phyloP scores from a whole-genome alignment of 345 rosid genomes.

The Leavenworthia alabamica region DNA sequence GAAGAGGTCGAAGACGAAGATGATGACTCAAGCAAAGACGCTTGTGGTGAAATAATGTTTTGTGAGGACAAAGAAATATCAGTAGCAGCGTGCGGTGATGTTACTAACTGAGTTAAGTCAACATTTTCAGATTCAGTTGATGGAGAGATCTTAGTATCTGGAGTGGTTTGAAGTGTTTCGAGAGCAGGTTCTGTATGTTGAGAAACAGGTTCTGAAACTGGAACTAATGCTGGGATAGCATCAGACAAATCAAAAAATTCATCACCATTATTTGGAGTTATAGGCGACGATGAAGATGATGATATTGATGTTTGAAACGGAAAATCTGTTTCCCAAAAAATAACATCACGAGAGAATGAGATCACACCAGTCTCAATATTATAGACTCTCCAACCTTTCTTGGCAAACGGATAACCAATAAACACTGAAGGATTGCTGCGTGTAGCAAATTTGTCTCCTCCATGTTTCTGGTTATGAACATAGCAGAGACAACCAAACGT shows the following conservation, averaged over 20 bases:
- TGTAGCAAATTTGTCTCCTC: not conserved
- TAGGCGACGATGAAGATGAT: accelerated
- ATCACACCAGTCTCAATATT: not conserved
- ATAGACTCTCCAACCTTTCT: not conserved
- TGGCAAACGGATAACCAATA: not conserved
- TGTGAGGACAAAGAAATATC: too few relatives aligned
- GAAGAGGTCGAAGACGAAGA: too few relatives aligned
- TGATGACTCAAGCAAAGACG: too few relatives aligned
- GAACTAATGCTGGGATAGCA: too few relatives aligned
- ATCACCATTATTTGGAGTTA: not conserved
- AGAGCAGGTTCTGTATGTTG: too few relatives aligned
- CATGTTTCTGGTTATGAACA: not conserved
- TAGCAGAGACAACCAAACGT: not conserved
- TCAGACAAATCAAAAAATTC: not conserved
- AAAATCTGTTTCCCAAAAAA: not conserved
- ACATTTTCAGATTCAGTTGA: too few relatives aligned
- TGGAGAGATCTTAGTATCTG: too few relatives aligned
- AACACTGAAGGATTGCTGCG: accelerated
- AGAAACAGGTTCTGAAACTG: too few relatives aligned
- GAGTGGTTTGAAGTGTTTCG: too few relatives aligned
- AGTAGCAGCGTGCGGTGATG: too few relatives aligned
- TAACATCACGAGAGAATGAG: not conserved
- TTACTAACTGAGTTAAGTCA: too few relatives aligned
- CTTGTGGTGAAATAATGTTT: too few relatives aligned
- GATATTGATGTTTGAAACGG: not conserved